Evolutionary conservation across 176 grass and related monocot genomes (phyloP), one percentile per base, ranked within the genome.

Genomic region (Carex littledalei): DNA sequence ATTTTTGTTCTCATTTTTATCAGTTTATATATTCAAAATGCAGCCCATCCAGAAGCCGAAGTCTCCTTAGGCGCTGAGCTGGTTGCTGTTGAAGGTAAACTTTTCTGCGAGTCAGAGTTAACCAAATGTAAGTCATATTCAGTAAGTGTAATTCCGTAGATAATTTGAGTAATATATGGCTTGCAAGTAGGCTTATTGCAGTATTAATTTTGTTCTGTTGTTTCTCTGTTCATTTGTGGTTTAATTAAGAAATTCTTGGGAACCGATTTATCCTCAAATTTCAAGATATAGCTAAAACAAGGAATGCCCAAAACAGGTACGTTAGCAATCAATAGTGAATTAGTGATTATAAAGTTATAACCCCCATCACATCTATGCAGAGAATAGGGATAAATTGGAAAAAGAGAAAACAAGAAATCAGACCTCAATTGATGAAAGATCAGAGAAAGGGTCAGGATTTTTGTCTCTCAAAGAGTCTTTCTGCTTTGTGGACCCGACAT

Each of bases 351-450:
- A 12, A 15, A 52, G 45, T 26, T 50, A 70, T 62, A 22, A 17
- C 39, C 56, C 67, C 56, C 67, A 75, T 10, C 39, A 84, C 61
- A 84, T 85, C 69, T 21, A 43, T 47, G 58, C 37, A 77, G 13
- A 58, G 45, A 90, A 61, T 54, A 78, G 24, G 81, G n/a, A 49
- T 7, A 47, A 50, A 63, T 17, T 61, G 34, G 52, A 7, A 13
- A 74, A 85, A 22, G 29, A 47, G 78, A 34, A 59, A 52, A 73
- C 80, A 81, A 88, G 22, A 71, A 88, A 13, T 47, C 53, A 83
- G 70, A 99, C 96, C 93, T 99, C 89, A 47, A 95, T 86, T 81
- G 91, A 63, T 89, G 96, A 99, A 92, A 99, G 87, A 91, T 99
- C 91, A 32, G 96, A 94, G 69, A 99, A 89, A 15, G 91, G 55